Base-by-base conservation (phyloP, 2,329 filamentous ascomycete species). In the Elsinoe necatrix region DNA sequence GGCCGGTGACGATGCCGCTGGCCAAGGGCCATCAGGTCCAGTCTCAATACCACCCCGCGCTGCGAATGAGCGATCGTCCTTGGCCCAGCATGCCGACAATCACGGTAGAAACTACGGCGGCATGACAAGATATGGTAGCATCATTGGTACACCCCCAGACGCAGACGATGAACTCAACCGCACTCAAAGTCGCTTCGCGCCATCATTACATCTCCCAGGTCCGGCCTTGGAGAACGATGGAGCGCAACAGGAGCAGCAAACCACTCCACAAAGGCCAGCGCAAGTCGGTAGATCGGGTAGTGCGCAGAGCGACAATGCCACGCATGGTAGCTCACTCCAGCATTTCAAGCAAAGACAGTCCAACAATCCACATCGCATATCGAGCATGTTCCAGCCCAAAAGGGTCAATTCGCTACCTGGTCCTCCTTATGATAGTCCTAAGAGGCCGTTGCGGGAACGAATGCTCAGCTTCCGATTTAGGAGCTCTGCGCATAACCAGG, bases 81-180 rank as follows among this genome's bases (percentile, higher is more conserved):
- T 56, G 3, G 31, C 54, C 6, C 23, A 47, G n/a, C 39, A 47
- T 25, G 42, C 23, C 8, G 37, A 45, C 39, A 45, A 42, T 45
- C 23, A 21, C 11, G 54, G 39, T 35, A 42, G 55, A 21, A 37
- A 52, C 48, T 39, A 37, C 21, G 57, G 52, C 16, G 63, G 65
- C 14, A 64, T 77, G 62, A 77, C 73, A 34, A 76, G 75, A 61
- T 86, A 86, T 74, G 83, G 83, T 45, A 85, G 82, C 65, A 84
- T 86, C 62, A 70, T 83, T 8, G 76, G 77, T 6, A 79, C 79
- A 25, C 80, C 80, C 1, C 76, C 76, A 3, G 37, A 58, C 43
- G 59, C 58, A 6, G 45, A 60, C 23, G 21, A 58, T 4, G 29
- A 60, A 43, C 25, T 58, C 56, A n/a, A 50, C 47, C 7, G 23